Evolutionary conservation across 805 yeast genomes (phyloP).

Genomic region (Saccharomycopsis sp.): DNA sequence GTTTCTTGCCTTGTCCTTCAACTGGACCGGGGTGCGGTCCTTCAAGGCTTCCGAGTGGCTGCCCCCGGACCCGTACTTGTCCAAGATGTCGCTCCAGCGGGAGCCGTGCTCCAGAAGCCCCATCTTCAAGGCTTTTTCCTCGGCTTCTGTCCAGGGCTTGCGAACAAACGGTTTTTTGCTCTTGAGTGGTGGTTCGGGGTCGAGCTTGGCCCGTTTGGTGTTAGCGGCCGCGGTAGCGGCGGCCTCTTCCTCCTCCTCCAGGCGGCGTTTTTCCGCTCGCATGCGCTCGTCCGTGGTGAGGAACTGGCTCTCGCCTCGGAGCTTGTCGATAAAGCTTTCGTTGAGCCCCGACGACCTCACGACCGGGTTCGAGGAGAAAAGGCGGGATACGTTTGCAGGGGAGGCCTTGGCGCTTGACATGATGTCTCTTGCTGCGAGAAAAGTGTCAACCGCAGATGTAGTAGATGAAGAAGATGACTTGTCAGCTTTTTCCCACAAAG

Average conservation of each 20-base stretch:
- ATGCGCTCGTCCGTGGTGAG: background rate
- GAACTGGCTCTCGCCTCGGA: background rate
- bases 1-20: slow-evolving; percentile 93
- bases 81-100: slow-evolving; percentile 86
- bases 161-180: slow-evolving; percentile 28
- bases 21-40: slow-evolving; percentile 82
- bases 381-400: too few species aligned
- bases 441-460: too few species aligned
- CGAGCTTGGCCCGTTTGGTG: too few species aligned
- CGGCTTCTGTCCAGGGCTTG: slow-evolving; percentile 80
- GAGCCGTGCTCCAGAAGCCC: slow-evolving; percentile 83
- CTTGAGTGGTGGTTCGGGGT: too few species aligned
- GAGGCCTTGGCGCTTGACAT: too few species aligned
- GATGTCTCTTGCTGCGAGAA: too few species aligned
- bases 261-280: too few species aligned
- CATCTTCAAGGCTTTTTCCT: slow-evolving; percentile 72
- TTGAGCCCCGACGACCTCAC: background rate
- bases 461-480: too few species aligned
- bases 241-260: background rate
- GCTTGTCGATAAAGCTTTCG: background rate
- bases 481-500: slow-evolving; percentile 12
- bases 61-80: slow-evolving; percentile 92
- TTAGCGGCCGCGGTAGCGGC: background rate
- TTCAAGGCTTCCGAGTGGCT: slow-evolving; percentile 72
- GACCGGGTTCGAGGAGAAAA: background rate